These are phyloP conservation scores for Saccharum officinarum DNA, from an alignment of 176 grass and related monocot species.

Conservation along the genomic window DNA sequence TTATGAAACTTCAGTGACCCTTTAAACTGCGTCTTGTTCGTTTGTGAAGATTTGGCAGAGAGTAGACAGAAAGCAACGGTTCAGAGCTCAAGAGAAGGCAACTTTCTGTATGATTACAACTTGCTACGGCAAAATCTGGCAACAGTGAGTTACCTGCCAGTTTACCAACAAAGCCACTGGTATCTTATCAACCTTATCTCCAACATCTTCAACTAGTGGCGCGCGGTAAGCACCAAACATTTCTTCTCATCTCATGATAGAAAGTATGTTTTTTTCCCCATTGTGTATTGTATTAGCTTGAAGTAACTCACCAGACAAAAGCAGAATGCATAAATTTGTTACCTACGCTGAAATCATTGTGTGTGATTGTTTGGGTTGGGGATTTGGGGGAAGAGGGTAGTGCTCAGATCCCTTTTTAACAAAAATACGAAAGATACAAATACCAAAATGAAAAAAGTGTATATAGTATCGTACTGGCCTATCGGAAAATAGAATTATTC, in stretches of 20 bases:
- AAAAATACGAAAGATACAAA: background rate
- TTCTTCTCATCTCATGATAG: background rate
- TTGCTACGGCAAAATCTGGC: background rate
- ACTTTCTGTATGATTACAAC: background rate
- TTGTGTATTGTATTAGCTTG: background rate
- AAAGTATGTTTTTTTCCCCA: background rate
- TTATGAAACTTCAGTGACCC: background rate
- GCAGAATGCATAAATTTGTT: background rate
- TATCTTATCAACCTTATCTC: conserved; percentile 5
- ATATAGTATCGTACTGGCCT: background rate
- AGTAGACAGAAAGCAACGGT: background rate
- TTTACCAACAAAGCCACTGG: conserved; percentile 3
- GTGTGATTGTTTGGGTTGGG: background rate
- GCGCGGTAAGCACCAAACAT: background rate
- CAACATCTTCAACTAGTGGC: background rate
- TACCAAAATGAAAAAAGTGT: background rate
- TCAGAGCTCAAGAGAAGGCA: background rate
- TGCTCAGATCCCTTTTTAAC: conserved; percentile 11
- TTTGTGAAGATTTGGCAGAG: background rate
- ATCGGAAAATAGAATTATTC: conserved; percentile 13
- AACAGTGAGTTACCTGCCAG: background rate
- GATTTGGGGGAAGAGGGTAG: background rate
- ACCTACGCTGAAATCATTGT: background rate
- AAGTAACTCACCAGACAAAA: background rate
- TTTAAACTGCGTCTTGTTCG: background rate